Conservation (phyloP, 73 alveolate species). For the Paramecium caudatum region DNA sequence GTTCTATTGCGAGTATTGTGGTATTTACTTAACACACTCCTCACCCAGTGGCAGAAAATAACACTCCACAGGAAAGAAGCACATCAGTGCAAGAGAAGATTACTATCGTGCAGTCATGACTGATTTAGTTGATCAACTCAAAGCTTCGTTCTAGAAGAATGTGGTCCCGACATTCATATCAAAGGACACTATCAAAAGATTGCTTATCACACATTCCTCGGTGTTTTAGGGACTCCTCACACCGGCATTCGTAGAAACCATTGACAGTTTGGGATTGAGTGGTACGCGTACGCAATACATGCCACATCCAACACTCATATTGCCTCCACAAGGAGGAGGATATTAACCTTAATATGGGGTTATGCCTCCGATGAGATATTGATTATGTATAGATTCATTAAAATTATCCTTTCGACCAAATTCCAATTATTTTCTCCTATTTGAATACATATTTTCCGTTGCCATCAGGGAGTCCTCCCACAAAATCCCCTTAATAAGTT, state of each 20-base stretch:
- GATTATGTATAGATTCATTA: no score
- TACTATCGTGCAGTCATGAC: slow-evolving; percentile 96
- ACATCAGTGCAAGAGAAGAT: slow-evolving; percentile 98
- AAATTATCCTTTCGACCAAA: no score
- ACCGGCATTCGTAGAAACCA: slow-evolving; percentile 65
- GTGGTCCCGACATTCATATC: slow-evolving; percentile 56
- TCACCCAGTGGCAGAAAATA: slow-evolving; percentile 99
- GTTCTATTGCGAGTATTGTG: slow-evolving; percentile 99
- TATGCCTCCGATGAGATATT: no score
- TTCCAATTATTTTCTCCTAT: neutral
- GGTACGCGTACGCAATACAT: slow-evolving; percentile 58
- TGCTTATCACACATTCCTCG: slow-evolving; percentile 54
- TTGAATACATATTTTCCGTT: slow-evolving; percentile 5
- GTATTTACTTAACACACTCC: slow-evolving; percentile 97
- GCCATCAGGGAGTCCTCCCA: neutral
- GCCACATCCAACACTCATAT: slow-evolving; percentile 49
- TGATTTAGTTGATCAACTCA: slow-evolving; percentile 78
- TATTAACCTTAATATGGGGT: neutral
- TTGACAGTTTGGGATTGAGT: slow-evolving; percentile 62
- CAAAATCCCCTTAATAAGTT: neutral
- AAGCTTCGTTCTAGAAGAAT: slow-evolving; percentile 61
- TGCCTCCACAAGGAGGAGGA: slow-evolving; percentile 44
- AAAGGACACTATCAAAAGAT: slow-evolving; percentile 59
- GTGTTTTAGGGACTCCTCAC: slow-evolving; percentile 38
- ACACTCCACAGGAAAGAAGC: slow-evolving; percentile 98